A percentile compares a stretch with the other conserved stretches of the same genome.
Conservation (phyloP, 2,329 filamentous ascomycete species). For the Penicillium sp. region DNA sequence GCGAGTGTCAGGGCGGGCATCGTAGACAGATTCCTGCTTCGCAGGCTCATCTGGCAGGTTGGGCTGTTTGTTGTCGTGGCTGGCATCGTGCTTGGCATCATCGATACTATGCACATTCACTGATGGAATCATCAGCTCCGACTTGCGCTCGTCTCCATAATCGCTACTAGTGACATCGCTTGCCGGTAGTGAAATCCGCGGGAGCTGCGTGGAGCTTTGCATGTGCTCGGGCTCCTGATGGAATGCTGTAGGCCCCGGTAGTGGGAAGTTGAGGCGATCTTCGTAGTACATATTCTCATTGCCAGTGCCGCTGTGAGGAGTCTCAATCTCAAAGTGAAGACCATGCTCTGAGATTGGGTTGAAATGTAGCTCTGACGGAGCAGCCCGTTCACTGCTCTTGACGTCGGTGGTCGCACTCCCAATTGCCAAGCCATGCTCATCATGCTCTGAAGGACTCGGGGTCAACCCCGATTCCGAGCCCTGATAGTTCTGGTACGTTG, state of each 20-base stretch:
- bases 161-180: slow-evolving; percentile 54
- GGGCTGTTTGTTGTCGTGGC: slow-evolving; percentile 16
- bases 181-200: slow-evolving; percentile 40
- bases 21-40: slow-evolving; percentile 21
- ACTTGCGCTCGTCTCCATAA: slow-evolving; percentile 55
- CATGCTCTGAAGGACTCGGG: slow-evolving; percentile 9
- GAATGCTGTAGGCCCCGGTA: slow-evolving; percentile 16
- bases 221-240: slow-evolving; percentile 14
- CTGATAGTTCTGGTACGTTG: slow-evolving; percentile 16
- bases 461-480: slow-evolving; percentile 12
- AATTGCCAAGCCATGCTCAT: slow-evolving; percentile 12
- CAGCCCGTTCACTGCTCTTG: background rate
- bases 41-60: slow-evolving; percentile 27
- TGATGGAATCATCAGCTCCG: slow-evolving; percentile 45
- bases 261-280: slow-evolving; percentile 22
- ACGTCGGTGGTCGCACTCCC: slow-evolving; percentile 12
- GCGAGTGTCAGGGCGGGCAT: slow-evolving; percentile 43
- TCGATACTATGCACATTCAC: slow-evolving; percentile 31
- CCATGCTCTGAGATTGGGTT: slow-evolving; percentile 12
- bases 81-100: slow-evolving; percentile 16
- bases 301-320: background rate
- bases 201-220: slow-evolving; percentile 24
- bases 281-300: slow-evolving; percentile 3
- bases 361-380: slow-evolving; percentile 11
- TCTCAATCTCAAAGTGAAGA: slow-evolving; percentile 20